Base-by-base conservation (phyloP, 2,329 filamentous ascomycete species). In the Furcasterigmium sp. region DNA sequence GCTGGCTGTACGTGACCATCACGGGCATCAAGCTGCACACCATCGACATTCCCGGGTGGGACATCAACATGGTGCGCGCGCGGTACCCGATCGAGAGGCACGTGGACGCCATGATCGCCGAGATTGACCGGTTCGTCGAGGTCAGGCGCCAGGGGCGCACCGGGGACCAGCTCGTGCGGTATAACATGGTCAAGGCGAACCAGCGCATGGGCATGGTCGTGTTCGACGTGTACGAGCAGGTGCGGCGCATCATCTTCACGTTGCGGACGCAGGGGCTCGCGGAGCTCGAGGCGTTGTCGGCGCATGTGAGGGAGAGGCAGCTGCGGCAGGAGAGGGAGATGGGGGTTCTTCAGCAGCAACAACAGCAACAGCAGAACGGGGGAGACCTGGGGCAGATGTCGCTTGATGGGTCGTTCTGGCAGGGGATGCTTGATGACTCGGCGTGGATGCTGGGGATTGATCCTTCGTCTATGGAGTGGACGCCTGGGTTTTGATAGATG, bases 1-100 rank as follows among this genome's bases (percentile, higher is more conserved):
- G 76, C 52, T 64, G 71, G 37, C 62, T 70, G 39, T 75, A 68
- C 49, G 61, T 64, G 23, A 63, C 75, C 49, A 62, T 76, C 48
- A 67, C 63, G 1, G 63, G 60, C 30, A 62, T 76, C 15, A 70
- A 70, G 53, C 61, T 77, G n/a, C 60, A 70, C 45, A 68, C 64
- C 10, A 56, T 75, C 11, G 60, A 63, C 30, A 47, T 67, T 1
- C 68, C 71, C 1, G 72, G 72, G 0, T 76, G 72, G 73, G 65
- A 75, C 39, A 54, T 65, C 4, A 51, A 51, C 2, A 51, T 56
- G 2, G 62, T 67, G 18, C 56, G 62, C 5, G 47, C 53, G 18
- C 63, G 70, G 46, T 55, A 74, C 11, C 53, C 48, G 18, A 53
- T 68, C 40, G 57, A 57, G 5, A 44, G 50, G 11, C 49, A 57